These are phyloP conservation scores for Colletotrichum somersetense DNA, from an alignment of 2,329 filamentous ascomycete species.

Conservation along the genomic window DNA sequence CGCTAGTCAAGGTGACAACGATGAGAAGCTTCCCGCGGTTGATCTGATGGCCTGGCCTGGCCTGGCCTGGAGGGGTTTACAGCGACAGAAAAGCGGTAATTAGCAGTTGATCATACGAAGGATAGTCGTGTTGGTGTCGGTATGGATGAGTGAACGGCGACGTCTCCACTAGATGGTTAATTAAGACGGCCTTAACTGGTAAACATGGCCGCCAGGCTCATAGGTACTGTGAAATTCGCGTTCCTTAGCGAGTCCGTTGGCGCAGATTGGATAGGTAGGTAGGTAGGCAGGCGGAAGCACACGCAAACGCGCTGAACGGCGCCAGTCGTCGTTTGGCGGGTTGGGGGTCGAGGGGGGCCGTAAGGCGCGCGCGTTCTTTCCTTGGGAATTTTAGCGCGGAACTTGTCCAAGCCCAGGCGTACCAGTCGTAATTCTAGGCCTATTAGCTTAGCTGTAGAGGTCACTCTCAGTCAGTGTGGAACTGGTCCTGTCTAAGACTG, in stretches of 20 bases:
- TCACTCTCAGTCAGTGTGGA: conserved; percentile 33
- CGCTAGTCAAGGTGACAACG: conserved; percentile 32
- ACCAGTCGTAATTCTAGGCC: conserved; percentile 24
- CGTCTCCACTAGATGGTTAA: conserved; percentile 21
- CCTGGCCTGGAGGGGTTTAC: background rate
- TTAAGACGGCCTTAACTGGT: conserved; percentile 17
- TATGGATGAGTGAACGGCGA: conserved; percentile 20
- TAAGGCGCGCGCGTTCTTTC: conserved; percentile 25
- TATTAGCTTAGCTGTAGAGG: conserved; percentile 29
- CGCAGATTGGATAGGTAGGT: background rate
- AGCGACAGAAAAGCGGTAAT: conserved; percentile 25
- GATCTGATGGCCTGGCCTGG: conserved; percentile 30
- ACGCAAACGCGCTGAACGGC: conserved; percentile 15
- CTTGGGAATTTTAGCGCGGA: conserved; percentile 25
- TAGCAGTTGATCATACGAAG: conserved; percentile 20
- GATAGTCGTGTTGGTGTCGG: conserved; percentile 6
- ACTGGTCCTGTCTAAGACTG: conserved; percentile 39
- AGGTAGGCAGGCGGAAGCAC: background rate
- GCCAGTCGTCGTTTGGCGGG: conserved; percentile 15
- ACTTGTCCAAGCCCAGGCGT: conserved; percentile 13
- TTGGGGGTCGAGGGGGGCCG: background rate
- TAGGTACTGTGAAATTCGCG: conserved; percentile 25
- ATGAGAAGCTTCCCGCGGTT: conserved; percentile 33
- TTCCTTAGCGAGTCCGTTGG: conserved; percentile 31
- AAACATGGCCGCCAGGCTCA: conserved; percentile 15